Conservation (phyloP, 164 flowering plant genomes). For the Berberis vulgaris region DNA sequence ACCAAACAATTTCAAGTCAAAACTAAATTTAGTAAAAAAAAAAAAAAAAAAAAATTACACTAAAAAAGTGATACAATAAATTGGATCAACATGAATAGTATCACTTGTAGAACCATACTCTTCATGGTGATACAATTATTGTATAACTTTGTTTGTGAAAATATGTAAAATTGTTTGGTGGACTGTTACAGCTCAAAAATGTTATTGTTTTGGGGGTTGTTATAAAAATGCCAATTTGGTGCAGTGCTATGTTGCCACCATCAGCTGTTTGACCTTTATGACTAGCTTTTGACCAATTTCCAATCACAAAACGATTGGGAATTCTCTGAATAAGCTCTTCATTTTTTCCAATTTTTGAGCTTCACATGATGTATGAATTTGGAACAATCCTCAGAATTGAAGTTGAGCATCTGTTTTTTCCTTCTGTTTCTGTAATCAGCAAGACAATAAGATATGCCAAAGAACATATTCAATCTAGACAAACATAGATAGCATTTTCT, state of each 20-base stretch:
- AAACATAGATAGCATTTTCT: not conserved
- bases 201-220: too few species aligned
- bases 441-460: constrained; percentile 2
- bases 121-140: too few species aligned
- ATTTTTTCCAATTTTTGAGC: constrained; percentile 49
- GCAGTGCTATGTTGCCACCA: constrained; percentile 20
- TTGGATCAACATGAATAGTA: too few species aligned
- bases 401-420: constrained; percentile 30
- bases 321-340: constrained; percentile 45
- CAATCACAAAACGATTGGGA: constrained; percentile 85
- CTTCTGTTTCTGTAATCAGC: constrained; percentile 30
- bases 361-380: constrained; percentile 28
- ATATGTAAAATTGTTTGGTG: too few species aligned
- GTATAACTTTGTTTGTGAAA: too few species aligned
- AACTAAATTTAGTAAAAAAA: too few species aligned
- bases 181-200: too few species aligned
- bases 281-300: constrained; percentile 81
- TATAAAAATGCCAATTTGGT: too few species aligned
- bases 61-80: too few species aligned
- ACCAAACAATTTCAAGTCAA: too few species aligned
- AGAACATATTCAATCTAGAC: not conserved
- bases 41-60: too few species aligned
- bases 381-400: constrained; percentile 65
- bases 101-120: too few species aligned
- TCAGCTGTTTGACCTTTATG: constrained; percentile 38